These are phyloP conservation scores for Emmonsiellopsis sp. DNA, from an alignment of 2,329 filamentous ascomycete species.

Conservation along the genomic window DNA sequence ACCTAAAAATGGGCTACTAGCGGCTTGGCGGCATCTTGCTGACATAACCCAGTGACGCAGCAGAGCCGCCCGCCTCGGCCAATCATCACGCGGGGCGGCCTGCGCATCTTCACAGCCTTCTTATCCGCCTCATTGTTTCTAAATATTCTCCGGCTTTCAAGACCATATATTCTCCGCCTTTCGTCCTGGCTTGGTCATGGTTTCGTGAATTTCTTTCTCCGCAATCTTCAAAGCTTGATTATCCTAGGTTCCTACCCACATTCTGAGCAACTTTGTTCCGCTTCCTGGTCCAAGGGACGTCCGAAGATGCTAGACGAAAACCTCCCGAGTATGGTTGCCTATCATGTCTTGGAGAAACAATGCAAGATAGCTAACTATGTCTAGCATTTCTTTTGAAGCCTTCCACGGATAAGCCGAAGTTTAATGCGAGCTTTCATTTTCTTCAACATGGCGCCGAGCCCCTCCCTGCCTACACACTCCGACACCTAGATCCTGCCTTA, in stretches of 20 bases:
- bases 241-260: not conserved
- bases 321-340: constrained; percentile 54
- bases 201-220: not conserved
- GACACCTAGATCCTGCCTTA: constrained; percentile 62
- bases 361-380: constrained; percentile 8
- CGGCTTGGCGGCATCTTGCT: not conserved
- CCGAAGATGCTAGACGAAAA: constrained; percentile 78
- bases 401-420: constrained; percentile 35
- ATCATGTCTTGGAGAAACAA: constrained; percentile 5
- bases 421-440: constrained; percentile 31
- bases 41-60: constrained; percentile 1
- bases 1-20: not conserved
- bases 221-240: not conserved
- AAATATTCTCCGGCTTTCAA: not conserved
- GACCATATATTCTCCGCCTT: not conserved
- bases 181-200: not conserved
- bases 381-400: constrained; percentile 52
- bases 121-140: not conserved
- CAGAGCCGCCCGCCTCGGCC: not conserved
- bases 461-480: constrained; percentile 67
- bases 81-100: not conserved
- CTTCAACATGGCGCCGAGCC: constrained; percentile 73
- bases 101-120: not conserved
- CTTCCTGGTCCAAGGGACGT: not conserved
- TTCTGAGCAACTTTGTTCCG: not conserved